A percentile compares a stretch with the other conserved stretches of the same genome.
Evolutionary conservation across 2,329 filamentous ascomycete genomes (phyloP).

Genomic region (Aureobasidium sp.): DNA sequence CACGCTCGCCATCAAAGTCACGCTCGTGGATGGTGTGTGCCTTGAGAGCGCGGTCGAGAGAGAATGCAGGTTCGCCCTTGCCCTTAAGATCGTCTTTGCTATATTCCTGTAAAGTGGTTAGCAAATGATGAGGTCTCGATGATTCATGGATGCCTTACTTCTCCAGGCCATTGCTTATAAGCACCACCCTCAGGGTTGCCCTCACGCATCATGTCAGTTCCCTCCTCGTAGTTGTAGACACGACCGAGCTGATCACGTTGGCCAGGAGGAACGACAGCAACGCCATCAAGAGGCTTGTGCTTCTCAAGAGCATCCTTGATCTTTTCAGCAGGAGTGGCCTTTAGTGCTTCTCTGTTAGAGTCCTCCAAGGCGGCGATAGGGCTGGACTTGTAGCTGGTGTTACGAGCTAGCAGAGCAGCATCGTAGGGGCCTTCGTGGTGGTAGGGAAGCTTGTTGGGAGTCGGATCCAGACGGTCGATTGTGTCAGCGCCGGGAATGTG

Average conservation of each 20-base stretch:
- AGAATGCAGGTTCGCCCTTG: constrained; percentile 71
- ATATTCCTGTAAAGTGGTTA: constrained; percentile 44
- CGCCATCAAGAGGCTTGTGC: constrained; percentile 76
- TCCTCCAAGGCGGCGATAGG: constrained; percentile 70
- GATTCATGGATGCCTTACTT: constrained; percentile 52
- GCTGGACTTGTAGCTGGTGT: constrained; percentile 54
- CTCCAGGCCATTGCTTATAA: constrained; percentile 67
- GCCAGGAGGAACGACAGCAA: constrained; percentile 69
- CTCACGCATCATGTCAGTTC: constrained; percentile 78
- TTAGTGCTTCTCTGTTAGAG: constrained; percentile 69
- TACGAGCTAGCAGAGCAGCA: constrained; percentile 68
- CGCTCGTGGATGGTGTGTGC: constrained; percentile 43
- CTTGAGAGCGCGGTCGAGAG: constrained; percentile 61
- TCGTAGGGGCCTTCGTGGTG: constrained; percentile 92
- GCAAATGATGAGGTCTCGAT: neutral
- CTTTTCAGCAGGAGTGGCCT: constrained; percentile 72
- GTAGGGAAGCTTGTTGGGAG: constrained; percentile 58
- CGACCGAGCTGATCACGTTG: constrained; percentile 60
- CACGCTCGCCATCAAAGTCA: constrained; percentile 25
- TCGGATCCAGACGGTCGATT: constrained; percentile 72
- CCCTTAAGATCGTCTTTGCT: constrained; percentile 72
- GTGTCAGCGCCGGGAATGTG: constrained; percentile 63
- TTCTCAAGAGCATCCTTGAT: constrained; percentile 64
- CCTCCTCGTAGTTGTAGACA: constrained; percentile 72
- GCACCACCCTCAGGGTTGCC: constrained; percentile 60